These are phyloP conservation scores for Karstenula rhodostoma DNA, from an alignment of 2,329 filamentous ascomycete species.

Conservation along the genomic window DNA sequence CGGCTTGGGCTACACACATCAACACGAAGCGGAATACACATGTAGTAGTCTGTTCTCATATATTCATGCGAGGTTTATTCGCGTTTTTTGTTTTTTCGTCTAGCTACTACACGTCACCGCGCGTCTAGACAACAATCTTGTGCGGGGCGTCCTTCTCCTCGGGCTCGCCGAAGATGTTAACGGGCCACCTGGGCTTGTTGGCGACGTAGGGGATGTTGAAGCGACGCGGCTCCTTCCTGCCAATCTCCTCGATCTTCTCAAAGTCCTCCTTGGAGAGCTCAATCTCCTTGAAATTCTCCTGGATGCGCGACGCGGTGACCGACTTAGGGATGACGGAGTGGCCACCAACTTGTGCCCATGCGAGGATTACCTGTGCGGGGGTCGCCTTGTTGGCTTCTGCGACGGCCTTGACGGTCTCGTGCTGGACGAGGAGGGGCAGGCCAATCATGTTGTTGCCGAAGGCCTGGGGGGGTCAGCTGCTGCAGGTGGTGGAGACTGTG, in stretches of 20 bases:
- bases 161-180: constrained; percentile 64
- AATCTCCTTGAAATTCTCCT: constrained; percentile 44
- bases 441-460: constrained; percentile 66
- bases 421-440: constrained; percentile 49
- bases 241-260: constrained; percentile 53
- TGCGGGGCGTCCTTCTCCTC: constrained; percentile 61
- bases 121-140: constrained; percentile 48
- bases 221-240: constrained; percentile 69
- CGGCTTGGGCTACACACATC: too few species aligned
- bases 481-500: constrained; percentile 58
- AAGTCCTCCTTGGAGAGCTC: constrained; percentile 38
- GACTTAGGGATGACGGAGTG: constrained; percentile 45
- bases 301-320: constrained; percentile 39
- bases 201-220: constrained; percentile 52
- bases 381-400: constrained; percentile 70
- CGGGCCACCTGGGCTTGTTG: constrained; percentile 64
- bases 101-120: not conserved
- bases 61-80: not conserved
- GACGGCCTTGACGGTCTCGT: constrained; percentile 70
- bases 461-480: constrained; percentile 67
- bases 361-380: constrained; percentile 80
- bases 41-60: too few species aligned
- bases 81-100: not conserved
- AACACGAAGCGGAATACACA: too few species aligned
- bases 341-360: constrained; percentile 79